These are phyloP conservation scores for Rhodotorula paludigena DNA, from an alignment of 768 basidiomycete species.

Conservation along the genomic window DNA sequence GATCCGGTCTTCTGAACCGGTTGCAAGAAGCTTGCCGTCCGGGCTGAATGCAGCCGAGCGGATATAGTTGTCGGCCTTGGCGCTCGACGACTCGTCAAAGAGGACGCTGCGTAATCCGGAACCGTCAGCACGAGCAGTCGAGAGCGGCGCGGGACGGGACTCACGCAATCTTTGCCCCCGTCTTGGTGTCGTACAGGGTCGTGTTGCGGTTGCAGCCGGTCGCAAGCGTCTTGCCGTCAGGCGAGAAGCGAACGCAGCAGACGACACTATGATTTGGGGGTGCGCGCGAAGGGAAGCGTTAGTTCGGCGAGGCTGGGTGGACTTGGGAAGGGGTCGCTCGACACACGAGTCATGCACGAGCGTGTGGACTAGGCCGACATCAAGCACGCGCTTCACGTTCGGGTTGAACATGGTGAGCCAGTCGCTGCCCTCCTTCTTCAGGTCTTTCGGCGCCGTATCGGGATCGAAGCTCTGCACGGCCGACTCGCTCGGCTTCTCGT, in stretches of 20 bases:
- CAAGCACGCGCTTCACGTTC: conserved; percentile 68
- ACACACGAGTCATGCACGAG: conserved; percentile 80
- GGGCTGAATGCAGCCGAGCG: conserved; percentile 75
- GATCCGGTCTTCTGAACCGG: conserved; percentile 84
- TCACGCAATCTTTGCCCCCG: conserved; percentile 76
- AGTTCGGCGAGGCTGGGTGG: too few species aligned
- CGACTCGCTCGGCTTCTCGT: conserved; percentile 18
- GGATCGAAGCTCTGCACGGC: conserved; percentile 46
- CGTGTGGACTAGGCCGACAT: conserved; percentile 75
- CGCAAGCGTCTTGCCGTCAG: conserved; percentile 85
- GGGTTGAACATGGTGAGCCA: conserved; percentile 88
- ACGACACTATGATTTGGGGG: too few species aligned
- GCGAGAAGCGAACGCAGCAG: conserved; percentile 89
- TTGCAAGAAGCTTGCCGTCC: conserved; percentile 66
- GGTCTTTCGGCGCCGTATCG: conserved; percentile 47
- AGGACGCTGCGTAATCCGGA: conserved; percentile 57
- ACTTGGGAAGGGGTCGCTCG: too few species aligned
- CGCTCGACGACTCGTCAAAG: conserved; percentile 67
- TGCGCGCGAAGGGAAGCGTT: conserved; percentile 39
- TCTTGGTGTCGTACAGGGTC: conserved; percentile 89
- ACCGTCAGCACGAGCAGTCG: background rate
- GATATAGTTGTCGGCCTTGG: conserved; percentile 76
- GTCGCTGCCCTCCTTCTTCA: conserved; percentile 67
- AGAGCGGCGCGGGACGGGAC: conserved; percentile 41
- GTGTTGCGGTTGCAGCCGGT: conserved; percentile 95